Percentiles rank a stretch among this genome's conserved stretches.
Conservation (phyloP, 2,329 filamentous ascomycete species). For the Nothophoma quercina region DNA sequence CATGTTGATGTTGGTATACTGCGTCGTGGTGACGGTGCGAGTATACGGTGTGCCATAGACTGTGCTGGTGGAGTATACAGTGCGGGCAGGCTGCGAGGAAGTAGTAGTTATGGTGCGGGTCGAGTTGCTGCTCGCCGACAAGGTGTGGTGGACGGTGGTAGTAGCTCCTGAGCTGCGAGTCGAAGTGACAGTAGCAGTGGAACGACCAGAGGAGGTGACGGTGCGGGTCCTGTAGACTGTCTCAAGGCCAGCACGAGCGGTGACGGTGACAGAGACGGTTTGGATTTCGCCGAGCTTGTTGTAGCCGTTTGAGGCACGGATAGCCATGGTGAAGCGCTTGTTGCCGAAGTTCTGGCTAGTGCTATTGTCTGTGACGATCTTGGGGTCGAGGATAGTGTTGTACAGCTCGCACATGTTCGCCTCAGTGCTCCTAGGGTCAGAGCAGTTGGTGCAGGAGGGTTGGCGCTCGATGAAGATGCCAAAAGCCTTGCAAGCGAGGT, state of each 20-base stretch:
- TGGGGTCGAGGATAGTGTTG: background rate
- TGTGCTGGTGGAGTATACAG: too few relatives aligned
- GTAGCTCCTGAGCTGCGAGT: too few relatives aligned
- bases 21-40: background rate
- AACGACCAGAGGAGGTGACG: too few relatives aligned
- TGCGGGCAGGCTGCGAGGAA: too few relatives aligned
- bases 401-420: background rate
- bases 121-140: too few relatives aligned
- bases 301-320: slow-evolving; percentile 1
- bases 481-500: background rate
- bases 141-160: too few relatives aligned
- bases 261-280: background rate
- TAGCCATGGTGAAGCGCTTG: background rate
- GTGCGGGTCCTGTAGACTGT: background rate
- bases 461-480: slow-evolving; percentile 2
- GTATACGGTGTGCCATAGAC: background rate
- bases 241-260: background rate
- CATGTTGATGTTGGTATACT: too few relatives aligned
- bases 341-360: background rate
- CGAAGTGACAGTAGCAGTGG: too few relatives aligned
- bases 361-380: background rate
- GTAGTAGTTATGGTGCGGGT: too few relatives aligned
- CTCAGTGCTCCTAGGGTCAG: background rate
- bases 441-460: background rate
- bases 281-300: background rate